Evolutionary conservation across 2,329 filamentous ascomycete genomes (phyloP).

Genomic region (Gliomastix tumulicola): DNA sequence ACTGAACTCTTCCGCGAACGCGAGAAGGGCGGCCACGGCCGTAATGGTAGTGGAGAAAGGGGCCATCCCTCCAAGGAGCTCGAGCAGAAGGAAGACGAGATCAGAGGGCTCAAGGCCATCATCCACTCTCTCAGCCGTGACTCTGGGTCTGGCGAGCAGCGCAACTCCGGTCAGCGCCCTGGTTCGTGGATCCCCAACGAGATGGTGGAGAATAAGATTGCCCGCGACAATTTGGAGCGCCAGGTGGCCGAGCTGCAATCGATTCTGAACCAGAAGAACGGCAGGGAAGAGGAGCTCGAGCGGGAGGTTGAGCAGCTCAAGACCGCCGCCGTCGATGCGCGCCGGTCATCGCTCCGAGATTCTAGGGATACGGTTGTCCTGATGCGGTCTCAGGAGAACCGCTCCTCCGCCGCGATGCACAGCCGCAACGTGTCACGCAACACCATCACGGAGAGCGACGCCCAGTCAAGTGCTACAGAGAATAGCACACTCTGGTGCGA

Average conservation of each 20-base stretch:
- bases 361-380: slow-evolving; percentile 60
- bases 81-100: slow-evolving; percentile 94
- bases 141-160: slow-evolving; percentile 37
- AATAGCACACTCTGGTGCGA: slow-evolving; percentile 81
- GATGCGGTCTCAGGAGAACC: slow-evolving; percentile 40
- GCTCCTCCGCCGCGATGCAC: slow-evolving; percentile 38
- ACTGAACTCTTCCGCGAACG: slow-evolving; percentile 83
- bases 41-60: slow-evolving; percentile 3
- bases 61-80: slow-evolving; percentile 57
- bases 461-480: slow-evolving; percentile 64
- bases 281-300: slow-evolving; percentile 78
- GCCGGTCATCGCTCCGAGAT: slow-evolving; percentile 55
- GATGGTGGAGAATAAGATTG: slow-evolving; percentile 21
- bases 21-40: slow-evolving; percentile 54
- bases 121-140: slow-evolving; percentile 91
- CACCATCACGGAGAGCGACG: slow-evolving; percentile 64
- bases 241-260: slow-evolving; percentile 74
- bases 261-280: slow-evolving; percentile 64
- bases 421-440: slow-evolving; percentile 51
- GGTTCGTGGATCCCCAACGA: slow-evolving; percentile 26
- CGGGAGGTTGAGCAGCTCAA: slow-evolving; percentile 68
- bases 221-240: slow-evolving; percentile 63
- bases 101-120: slow-evolving; percentile 92
- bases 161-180: background rate
- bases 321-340: slow-evolving; percentile 25